Conservation (phyloP, 2,329 filamentous ascomycete genomes). For the Pseudopyrenochaeta lycopersici region DNA sequence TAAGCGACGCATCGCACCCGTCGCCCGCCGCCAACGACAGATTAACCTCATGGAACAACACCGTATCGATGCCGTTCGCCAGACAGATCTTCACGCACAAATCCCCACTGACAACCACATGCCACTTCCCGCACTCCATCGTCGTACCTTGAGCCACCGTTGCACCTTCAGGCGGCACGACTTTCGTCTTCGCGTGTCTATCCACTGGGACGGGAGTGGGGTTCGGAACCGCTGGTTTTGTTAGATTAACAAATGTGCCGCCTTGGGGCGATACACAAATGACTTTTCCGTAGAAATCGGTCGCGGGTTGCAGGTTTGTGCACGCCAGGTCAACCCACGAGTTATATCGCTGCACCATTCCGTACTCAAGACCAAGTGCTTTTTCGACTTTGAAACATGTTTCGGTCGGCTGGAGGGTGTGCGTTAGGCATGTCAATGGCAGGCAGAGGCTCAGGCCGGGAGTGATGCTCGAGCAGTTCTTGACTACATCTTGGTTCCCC, state of each 20-base stretch:
- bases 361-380: conserved; percentile 2
- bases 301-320: conserved; percentile 7
- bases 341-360: conserved; percentile 6
- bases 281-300: conserved; percentile 10
- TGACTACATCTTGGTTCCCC: conserved; percentile 10
- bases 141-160: conserved; percentile 8
- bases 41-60: conserved; percentile 4
- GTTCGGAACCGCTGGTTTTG: conserved; percentile 3
- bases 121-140: conserved; percentile 11
- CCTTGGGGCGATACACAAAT: conserved; percentile 15
- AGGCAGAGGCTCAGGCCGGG: conserved; percentile 8
- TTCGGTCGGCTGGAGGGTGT: conserved; percentile 5
- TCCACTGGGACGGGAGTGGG: conserved; percentile 4
- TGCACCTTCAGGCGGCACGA: conserved; percentile 3
- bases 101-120: conserved; percentile 7
- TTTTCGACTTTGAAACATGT: conserved; percentile 9
- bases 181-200: not conserved
- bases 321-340: conserved; percentile 9
- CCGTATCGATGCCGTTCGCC: conserved; percentile 4
- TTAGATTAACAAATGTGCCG: conserved; percentile 3
- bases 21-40: not conserved
- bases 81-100: conserved; percentile 6
- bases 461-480: conserved; percentile 5
- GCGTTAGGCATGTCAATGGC: conserved; percentile 10
- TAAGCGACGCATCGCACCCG: conserved; percentile 8